Base-by-base conservation (phyloP, 2,329 filamentous ascomycete species). In the Aureobasidium uvarum region DNA sequence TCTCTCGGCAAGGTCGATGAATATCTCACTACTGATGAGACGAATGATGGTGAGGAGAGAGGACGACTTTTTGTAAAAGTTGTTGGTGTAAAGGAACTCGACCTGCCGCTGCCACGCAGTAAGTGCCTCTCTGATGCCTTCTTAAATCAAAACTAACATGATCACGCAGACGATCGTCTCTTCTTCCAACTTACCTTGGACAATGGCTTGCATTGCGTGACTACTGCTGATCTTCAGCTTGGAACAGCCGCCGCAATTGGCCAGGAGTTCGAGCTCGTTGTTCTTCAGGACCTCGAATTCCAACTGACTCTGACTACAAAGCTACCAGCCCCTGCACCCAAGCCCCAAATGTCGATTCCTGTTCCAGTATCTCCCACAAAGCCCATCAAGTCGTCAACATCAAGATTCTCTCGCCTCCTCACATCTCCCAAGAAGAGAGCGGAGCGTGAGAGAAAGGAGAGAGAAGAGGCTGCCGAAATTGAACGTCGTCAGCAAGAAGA, bases 111-210 rank as follows among this genome's bases (percentile, higher is more conserved):
- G 64, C 93, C 95, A 38, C 90, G 89, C 79, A 94, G 92, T 95
- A 84, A 83, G 89, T 75, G 39, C 20, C 28, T 14, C 13, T 14
- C 62, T 45, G 31, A n/a, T 31, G 25, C 13, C 55, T 58, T 8
- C 6, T 10, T 1, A 52, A 38, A 31, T 51, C 46, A 72, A 72
- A 78, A 71, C 78, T 69, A 25, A 75, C 69, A 52, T 52, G 38
- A 66, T 48, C 23, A 10, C 6, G 13, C 8, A 95, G 91, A 90
- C 73, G 93, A 98, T 78, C 88, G 91, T 64, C 91, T 91, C 2
- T 95, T 91, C 85, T 99, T 99, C 80, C 93, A 94, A 71, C 84
- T 99, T 13, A 99, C 95, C 0, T 84, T 99, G n/a, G 95, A 99
- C 77, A 99, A 99, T 69, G 95, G 95, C 31, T 86, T 99, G 1